phyloP scores from a whole-genome alignment of 1,284 basidiomycete genomes.

The Ganoderma leucocontextum region DNA sequence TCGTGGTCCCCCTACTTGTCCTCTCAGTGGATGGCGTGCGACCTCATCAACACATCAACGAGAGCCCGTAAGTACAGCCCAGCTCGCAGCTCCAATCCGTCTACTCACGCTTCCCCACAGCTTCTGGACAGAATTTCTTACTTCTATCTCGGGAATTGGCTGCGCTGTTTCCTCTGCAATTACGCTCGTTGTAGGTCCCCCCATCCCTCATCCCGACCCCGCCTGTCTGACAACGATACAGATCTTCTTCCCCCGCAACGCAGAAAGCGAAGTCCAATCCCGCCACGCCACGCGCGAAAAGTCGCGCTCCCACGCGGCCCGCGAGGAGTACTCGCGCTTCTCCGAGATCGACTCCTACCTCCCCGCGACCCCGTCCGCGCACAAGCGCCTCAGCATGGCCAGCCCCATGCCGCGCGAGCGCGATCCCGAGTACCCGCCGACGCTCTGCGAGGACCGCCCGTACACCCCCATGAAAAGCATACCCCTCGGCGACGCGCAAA shows the following conservation, averaged over 20 bases:
- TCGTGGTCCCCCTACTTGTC: constrained; percentile 67
- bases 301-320: constrained; percentile 27
- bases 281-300: constrained; percentile 36
- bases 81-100: neutral
- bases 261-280: constrained; percentile 57
- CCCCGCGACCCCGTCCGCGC: constrained; percentile 14
- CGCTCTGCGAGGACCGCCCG: neutral
- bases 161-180: constrained; percentile 72
- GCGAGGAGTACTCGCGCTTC: constrained; percentile 23
- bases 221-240: constrained; percentile 35
- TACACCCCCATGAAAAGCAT: constrained; percentile 11
- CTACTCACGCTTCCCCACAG: constrained; percentile 16
- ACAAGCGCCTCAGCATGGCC: constrained; percentile 18
- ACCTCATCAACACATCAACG: constrained; percentile 69
- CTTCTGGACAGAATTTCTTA: constrained; percentile 62
- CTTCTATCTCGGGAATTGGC: constrained; percentile 66
- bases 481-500: neutral
- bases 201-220: neutral
- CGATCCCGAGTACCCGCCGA: constrained; percentile 7
- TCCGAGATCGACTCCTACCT: constrained; percentile 27
- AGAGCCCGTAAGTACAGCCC: constrained; percentile 51
- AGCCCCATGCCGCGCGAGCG: constrained; percentile 13
- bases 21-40: constrained; percentile 73
- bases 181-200: constrained; percentile 69
- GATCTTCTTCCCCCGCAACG: constrained; percentile 83